phyloP scores from a whole-genome alignment of 805 yeast species.

The Metahyphopichia silvanorum region DNA sequence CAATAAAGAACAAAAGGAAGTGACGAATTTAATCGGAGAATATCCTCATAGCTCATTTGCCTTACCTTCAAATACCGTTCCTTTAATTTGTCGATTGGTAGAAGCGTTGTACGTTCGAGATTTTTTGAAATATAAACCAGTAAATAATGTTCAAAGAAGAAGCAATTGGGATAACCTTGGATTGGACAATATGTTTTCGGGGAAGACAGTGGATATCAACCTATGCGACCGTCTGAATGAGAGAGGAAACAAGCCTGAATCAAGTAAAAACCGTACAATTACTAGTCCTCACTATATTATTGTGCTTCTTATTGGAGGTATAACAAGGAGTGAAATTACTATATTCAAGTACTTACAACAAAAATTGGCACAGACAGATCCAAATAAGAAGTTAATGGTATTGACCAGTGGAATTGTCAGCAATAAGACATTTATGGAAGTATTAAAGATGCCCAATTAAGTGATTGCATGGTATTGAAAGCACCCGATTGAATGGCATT shows the following conservation, averaged over 20 bases:
- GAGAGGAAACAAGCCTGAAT: slow-evolving; percentile 12
- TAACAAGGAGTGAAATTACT: slow-evolving; percentile 80
- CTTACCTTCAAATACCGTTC: slow-evolving; percentile 75
- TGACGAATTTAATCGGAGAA: slow-evolving; percentile 17
- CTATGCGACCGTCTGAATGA: slow-evolving; percentile 23
- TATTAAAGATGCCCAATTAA: slow-evolving; percentile 7
- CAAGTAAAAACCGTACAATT: slow-evolving; percentile 5
- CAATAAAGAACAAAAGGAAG: not conserved
- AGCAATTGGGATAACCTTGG: slow-evolving; percentile 46
- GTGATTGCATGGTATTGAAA: no score
- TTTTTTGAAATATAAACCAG: slow-evolving; percentile 41
- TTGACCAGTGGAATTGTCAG: slow-evolving; percentile 45
- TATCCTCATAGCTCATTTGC: slow-evolving; percentile 57
- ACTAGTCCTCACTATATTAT: slow-evolving; percentile 26
- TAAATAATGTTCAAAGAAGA: slow-evolving; percentile 29
- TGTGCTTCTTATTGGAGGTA: slow-evolving; percentile 73
- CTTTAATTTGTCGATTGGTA: slow-evolving; percentile 65
- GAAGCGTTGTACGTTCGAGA: slow-evolving; percentile 65
- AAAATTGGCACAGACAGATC: slow-evolving; percentile 24
- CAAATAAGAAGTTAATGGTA: slow-evolving; percentile 35
- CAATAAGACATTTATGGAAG: slow-evolving; percentile 26
- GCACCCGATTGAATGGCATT: no score
- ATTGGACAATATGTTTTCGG: slow-evolving; percentile 38
- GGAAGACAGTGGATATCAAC: slow-evolving; percentile 37
- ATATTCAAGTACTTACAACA: slow-evolving; percentile 62